A percentile compares a stretch with the other conserved stretches of the same genome.
Conservation (phyloP, 2,329 filamentous ascomycete genomes). For the Fusarium nisikadoi region DNA sequence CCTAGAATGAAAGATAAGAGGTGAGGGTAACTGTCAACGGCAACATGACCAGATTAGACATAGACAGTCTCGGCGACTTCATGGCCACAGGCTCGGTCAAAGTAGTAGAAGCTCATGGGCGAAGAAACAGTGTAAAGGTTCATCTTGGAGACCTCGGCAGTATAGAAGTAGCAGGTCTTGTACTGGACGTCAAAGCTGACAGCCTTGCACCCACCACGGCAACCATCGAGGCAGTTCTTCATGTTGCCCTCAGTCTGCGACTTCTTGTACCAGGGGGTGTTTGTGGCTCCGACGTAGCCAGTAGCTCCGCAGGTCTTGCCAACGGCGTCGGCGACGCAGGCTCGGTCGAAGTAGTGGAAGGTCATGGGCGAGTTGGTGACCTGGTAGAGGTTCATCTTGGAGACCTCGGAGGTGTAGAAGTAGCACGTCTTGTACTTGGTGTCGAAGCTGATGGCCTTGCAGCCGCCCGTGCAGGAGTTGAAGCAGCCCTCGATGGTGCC, state of each 20-base stretch:
- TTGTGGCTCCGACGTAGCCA: neutral
- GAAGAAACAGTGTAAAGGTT: neutral
- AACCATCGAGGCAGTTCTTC: neutral
- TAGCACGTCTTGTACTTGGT: neutral
- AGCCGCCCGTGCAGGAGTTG: neutral
- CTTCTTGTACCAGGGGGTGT: neutral
- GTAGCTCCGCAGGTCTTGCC: neutral
- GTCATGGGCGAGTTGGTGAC: neutral
- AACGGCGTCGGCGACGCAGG: neutral
- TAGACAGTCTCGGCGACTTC: neutral
- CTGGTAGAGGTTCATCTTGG: neutral
- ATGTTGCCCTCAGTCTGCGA: neutral
- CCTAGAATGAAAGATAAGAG: too few relatives aligned
- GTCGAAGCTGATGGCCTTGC: neutral
- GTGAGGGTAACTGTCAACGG: rapidly evolving
- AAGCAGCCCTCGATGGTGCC: neutral
- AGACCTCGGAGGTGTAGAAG: neutral
- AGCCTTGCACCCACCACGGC: neutral
- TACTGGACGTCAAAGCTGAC: neutral
- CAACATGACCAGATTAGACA: too few relatives aligned
- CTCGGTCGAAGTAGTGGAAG: neutral
- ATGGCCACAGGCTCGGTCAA: neutral
- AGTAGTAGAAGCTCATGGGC: neutral
- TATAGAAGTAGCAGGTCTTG: neutral
- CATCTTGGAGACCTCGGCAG: neutral